Conservation (phyloP, 169 alveolate genomes). For the Plasmodium gaboni region DNA sequence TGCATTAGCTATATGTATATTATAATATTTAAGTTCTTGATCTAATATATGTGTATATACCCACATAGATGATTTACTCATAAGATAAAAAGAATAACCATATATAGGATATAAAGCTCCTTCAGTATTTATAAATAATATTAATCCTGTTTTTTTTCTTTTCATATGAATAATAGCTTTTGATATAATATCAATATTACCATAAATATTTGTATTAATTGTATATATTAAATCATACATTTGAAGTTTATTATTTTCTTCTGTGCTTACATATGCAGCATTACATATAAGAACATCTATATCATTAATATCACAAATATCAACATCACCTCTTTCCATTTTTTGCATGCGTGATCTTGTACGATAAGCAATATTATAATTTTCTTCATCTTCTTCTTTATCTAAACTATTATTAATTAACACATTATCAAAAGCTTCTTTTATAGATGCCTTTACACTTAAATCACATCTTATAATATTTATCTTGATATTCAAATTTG, state of each 20-base stretch:
- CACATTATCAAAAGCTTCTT: constrained; percentile 49
- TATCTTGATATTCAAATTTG: constrained; percentile 10
- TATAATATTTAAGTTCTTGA: constrained; percentile 51
- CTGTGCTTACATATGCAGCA: constrained; percentile 67
- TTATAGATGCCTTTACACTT: constrained; percentile 33
- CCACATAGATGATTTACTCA: constrained; percentile 73
- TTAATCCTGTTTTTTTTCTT: constrained; percentile 35
- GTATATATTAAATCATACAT: constrained; percentile 55
- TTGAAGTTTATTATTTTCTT: constrained; percentile 37
- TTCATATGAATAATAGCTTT: constrained; percentile 30
- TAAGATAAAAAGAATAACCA: constrained; percentile 58
- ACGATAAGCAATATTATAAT: neutral
- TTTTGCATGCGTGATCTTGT: neutral
- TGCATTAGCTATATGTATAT: constrained; percentile 56
- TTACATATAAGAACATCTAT: constrained; percentile 70
- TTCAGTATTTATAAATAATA: constrained; percentile 57
- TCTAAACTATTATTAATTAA: constrained; percentile 34
- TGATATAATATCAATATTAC: constrained; percentile 55
- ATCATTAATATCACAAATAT: constrained; percentile 2
- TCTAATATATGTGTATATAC: constrained; percentile 50
- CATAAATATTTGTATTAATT: constrained; percentile 48
- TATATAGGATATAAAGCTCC: constrained; percentile 66
- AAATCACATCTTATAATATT: constrained; percentile 46
- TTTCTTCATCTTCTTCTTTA: constrained; percentile 13
- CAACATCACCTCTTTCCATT: neutral